phyloP scores from a whole-genome alignment of 1,139 yeast species.

The Blastobotrys indianensis region DNA sequence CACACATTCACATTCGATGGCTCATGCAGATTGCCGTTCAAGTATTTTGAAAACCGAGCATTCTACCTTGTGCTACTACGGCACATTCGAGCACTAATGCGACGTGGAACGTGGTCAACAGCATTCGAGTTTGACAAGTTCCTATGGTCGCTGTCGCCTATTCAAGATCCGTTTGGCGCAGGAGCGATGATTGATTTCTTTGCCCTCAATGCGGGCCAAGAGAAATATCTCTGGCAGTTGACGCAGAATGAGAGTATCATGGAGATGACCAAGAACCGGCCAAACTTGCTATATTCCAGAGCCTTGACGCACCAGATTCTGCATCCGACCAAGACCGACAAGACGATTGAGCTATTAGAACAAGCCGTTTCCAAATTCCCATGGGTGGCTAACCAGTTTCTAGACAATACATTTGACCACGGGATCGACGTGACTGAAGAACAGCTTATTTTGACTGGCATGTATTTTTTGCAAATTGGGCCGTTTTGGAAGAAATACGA shows the following conservation, averaged over 20 bases:
- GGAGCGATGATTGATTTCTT: slow-evolving; percentile 78
- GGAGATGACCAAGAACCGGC: slow-evolving; percentile 50
- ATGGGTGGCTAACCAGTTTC: slow-evolving; percentile 48
- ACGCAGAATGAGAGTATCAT: slow-evolving; percentile 32
- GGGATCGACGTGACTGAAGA: slow-evolving; percentile 6
- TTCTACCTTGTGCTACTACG: slow-evolving; percentile 70
- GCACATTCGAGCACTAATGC: slow-evolving; percentile 63
- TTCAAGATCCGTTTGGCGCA: slow-evolving; percentile 80
- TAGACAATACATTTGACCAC: slow-evolving; percentile 21
- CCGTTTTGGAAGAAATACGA: slow-evolving; percentile 24
- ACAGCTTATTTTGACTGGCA: slow-evolving; percentile 15
- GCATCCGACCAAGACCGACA: slow-evolving; percentile 23
- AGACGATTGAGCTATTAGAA: slow-evolving; percentile 45
- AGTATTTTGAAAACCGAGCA: slow-evolving; percentile 67
- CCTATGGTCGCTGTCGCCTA: slow-evolving; percentile 62
- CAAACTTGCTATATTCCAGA: slow-evolving; percentile 64
- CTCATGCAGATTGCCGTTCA: slow-evolving; percentile 67
- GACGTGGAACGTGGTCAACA: slow-evolving; percentile 69
- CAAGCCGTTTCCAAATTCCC: slow-evolving; percentile 56
- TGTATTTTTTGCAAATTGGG: slow-evolving; percentile 25
- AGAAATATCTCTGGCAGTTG: slow-evolving; percentile 37
- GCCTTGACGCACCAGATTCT: slow-evolving; percentile 51
- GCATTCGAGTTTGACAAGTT: slow-evolving; percentile 72
- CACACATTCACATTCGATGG: slow-evolving; percentile 49
- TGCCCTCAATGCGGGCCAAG: slow-evolving; percentile 63